Conservation (phyloP, 495 filamentous ascomycete genomes). For the Penicillium macrosclerotiorum region DNA sequence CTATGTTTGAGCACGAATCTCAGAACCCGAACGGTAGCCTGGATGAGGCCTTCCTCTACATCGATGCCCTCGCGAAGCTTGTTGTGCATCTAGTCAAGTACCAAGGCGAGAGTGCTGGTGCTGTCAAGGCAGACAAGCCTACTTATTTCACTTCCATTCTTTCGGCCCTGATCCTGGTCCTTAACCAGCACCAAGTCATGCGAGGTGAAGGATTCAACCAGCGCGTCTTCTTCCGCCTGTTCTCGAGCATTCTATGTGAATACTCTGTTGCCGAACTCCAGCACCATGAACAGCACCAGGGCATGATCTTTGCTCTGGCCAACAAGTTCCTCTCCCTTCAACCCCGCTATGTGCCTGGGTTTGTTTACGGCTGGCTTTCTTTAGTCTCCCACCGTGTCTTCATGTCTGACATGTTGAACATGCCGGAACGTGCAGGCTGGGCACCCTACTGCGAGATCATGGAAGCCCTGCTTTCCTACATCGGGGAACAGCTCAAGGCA, state of each 20-base stretch:
- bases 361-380: conserved; percentile 79
- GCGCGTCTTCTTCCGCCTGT: conserved; percentile 87
- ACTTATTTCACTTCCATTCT: conserved; percentile 73
- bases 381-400: conserved; percentile 84
- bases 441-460: conserved; percentile 70
- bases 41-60: conserved; percentile 69
- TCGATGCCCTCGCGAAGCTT: conserved; percentile 87
- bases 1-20: conserved; percentile 66
- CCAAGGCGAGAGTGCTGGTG: conserved; percentile 58
- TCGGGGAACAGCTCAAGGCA: conserved; percentile 78
- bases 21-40: conserved; percentile 57
- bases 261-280: conserved; percentile 48
- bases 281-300: conserved; percentile 57
- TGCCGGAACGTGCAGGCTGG: conserved; percentile 72
- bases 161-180: conserved; percentile 70
- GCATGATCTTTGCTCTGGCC: conserved; percentile 70
- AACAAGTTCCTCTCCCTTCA: conserved; percentile 72
- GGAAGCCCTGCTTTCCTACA: conserved; percentile 67
- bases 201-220: conserved; percentile 80
- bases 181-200: conserved; percentile 82
- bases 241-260: conserved; percentile 79
- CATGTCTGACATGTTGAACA: conserved; percentile 73
- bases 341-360: conserved; percentile 73
- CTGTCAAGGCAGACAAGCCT: conserved; percentile 57
- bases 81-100: conserved; percentile 70